These are phyloP conservation scores for Mucor plumbeus DNA, from an alignment of 371 early-diverging fungal genomes.

Conservation along the genomic window DNA sequence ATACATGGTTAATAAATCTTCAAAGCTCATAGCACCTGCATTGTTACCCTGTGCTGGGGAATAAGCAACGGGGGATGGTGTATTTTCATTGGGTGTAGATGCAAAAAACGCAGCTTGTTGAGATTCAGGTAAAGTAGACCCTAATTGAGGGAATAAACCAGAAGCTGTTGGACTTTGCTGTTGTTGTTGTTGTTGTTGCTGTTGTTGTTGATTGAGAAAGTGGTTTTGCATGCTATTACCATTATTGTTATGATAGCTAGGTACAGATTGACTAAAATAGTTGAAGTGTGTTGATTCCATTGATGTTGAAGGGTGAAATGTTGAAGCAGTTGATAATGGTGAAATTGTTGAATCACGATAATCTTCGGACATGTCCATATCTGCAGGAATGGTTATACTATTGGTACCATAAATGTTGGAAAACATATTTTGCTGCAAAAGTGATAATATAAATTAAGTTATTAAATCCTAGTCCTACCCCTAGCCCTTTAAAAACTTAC, in stretches of 20 bases:
- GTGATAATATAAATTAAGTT: background rate
- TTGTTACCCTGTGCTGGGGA: constrained; percentile 17
- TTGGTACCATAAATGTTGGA: constrained; percentile 30
- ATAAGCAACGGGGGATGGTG: constrained; percentile 28
- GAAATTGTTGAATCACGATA: constrained; percentile 25
- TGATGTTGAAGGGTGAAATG: constrained; percentile 31
- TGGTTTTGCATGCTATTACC: background rate
- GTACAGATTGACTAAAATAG: constrained; percentile 36
- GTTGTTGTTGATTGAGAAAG: background rate
- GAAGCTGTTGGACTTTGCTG: constrained; percentile 10
- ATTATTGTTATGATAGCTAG: constrained; percentile 21
- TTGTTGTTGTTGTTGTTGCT: constrained; percentile 10
- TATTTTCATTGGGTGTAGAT: constrained; percentile 25
- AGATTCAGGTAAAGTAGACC: constrained; percentile 21
- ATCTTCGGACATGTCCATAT: constrained; percentile 40
- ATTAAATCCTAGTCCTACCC: background rate
- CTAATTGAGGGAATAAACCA: constrained; percentile 34
- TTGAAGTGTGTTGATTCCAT: constrained; percentile 19
- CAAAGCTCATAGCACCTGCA: constrained; percentile 45
- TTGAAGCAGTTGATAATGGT: constrained; percentile 24
- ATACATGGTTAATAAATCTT: constrained; percentile 39
- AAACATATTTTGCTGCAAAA: constrained; percentile 12
- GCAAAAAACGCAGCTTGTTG: constrained; percentile 27
- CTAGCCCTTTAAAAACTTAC: background rate
- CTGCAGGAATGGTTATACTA: constrained; percentile 46